phyloP scores from a whole-genome alignment of 2,329 filamentous ascomycete species.

The Penicillium sp. region DNA sequence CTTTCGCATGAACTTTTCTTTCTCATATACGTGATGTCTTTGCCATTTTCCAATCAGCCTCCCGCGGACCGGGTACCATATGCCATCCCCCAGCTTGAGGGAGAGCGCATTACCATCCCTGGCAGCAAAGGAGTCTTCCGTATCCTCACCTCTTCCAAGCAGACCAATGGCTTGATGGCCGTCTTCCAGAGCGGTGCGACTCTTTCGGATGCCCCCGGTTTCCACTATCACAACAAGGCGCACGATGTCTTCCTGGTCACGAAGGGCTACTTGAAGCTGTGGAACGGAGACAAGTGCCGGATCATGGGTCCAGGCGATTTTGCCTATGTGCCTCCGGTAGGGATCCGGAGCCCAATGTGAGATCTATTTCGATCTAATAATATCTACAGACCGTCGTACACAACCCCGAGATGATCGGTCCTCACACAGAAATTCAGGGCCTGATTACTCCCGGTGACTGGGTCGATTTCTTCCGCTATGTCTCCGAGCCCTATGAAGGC shows the following conservation, averaged over 20 bases:
- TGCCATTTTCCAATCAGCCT: constrained; percentile 31
- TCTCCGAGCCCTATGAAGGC: constrained; percentile 53
- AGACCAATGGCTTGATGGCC: constrained; percentile 52
- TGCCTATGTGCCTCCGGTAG: constrained; percentile 57
- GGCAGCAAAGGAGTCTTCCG: constrained; percentile 53
- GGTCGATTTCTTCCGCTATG: constrained; percentile 61
- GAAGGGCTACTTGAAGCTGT: constrained; percentile 56
- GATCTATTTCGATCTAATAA: background rate
- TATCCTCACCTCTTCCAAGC: constrained; percentile 52
- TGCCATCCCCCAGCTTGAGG: constrained; percentile 50
- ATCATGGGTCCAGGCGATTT: constrained; percentile 57
- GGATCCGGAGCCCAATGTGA: background rate
- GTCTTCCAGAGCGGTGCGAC: constrained; percentile 52
- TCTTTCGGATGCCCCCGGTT: constrained; percentile 43
- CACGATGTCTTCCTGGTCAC: constrained; percentile 59
- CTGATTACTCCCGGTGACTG: constrained; percentile 58
- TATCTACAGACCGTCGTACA: constrained; percentile 49
- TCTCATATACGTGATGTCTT: constrained; percentile 18
- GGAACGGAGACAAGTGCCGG: constrained; percentile 57
- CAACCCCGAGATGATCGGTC: constrained; percentile 55
- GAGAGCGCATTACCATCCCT: constrained; percentile 53
- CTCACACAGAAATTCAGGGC: constrained; percentile 55
- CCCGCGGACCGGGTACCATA: constrained; percentile 43
- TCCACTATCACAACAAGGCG: constrained; percentile 57
- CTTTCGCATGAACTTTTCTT: background rate